phyloP scores from a whole-genome alignment of 768 basidiomycete species.

The button mushroom (Agaricus bisporus) region DNA sequence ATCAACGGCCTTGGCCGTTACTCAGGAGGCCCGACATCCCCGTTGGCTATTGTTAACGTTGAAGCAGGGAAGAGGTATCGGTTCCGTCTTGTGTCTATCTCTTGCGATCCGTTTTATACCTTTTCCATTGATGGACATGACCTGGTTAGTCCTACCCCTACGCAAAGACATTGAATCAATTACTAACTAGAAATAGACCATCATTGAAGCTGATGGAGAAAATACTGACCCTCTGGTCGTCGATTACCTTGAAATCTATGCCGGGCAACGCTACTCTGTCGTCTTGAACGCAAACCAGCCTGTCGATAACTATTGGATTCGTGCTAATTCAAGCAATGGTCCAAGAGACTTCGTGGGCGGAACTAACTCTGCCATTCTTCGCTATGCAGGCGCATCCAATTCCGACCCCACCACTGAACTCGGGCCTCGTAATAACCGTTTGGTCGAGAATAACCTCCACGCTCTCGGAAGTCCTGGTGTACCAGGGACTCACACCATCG shows the following conservation, averaged over 20 bases:
- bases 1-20: slow-evolving; percentile 49
- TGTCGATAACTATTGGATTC: slow-evolving; percentile 39
- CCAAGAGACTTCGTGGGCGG: slow-evolving; percentile 23
- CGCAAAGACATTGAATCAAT: too few species aligned
- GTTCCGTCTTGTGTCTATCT: slow-evolving; percentile 41
- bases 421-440: slow-evolving; percentile 16
- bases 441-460: slow-evolving; percentile 32
- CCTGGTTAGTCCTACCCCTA: slow-evolving; percentile 19
- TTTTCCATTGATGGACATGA: slow-evolving; percentile 42
- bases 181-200: slow-evolving; percentile 15
- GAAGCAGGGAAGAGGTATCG: slow-evolving; percentile 33
- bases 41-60: slow-evolving; percentile 35
- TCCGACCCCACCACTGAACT: slow-evolving; percentile 33
- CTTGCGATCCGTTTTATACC: slow-evolving; percentile 37
- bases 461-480: slow-evolving; percentile 21
- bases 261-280: slow-evolving; percentile 40
- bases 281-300: slow-evolving; percentile 31
- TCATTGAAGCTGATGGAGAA: slow-evolving; percentile 36
- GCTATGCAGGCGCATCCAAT: slow-evolving; percentile 36
- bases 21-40: slow-evolving; percentile 24
- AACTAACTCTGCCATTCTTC: slow-evolving; percentile 48
- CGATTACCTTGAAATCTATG: slow-evolving; percentile 26
- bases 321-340: slow-evolving; percentile 27
- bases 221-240: slow-evolving; percentile 30
- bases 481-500: slow-evolving; percentile 31